A percentile compares a stretch with the other conserved stretches of the same genome.
phyloP scores from a whole-genome alignment of 75 land plant genomes.

The Picea glauca region DNA sequence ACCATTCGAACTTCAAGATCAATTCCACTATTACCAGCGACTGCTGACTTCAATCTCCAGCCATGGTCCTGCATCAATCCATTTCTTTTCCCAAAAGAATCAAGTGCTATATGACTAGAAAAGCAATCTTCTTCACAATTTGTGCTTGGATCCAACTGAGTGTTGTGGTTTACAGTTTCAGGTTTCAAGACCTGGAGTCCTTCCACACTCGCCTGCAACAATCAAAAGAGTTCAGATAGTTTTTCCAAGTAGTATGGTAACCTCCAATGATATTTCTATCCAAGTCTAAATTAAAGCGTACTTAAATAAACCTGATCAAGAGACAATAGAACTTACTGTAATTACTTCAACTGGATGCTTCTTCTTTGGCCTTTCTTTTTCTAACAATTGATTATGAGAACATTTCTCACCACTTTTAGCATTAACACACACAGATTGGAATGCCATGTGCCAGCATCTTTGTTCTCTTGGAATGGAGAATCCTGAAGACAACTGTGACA shows the following conservation, averaged over 20 bases:
- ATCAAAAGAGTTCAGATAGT: background rate
- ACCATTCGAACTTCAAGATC: conserved; percentile 63
- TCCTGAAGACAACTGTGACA: conserved; percentile 4
- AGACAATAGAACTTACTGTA: conserved; percentile 29
- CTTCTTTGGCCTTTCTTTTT: conserved; percentile 9
- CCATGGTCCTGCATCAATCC: conserved; percentile 9
- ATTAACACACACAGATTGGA: conserved; percentile 58
- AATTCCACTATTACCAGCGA: conserved; percentile 48
- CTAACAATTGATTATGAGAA: conserved; percentile 14
- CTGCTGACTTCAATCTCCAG: conserved; percentile 20
- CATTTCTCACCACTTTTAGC: conserved; percentile 41
- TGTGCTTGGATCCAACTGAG: background rate
- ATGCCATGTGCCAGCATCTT: conserved; percentile 91
- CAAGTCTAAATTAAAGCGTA: background rate
- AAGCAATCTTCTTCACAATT: background rate
- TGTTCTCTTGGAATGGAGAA: conserved; percentile 54
- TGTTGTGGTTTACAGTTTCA: conserved; percentile 10
- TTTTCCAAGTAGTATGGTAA: background rate
- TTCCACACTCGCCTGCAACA: conserved; percentile 62
- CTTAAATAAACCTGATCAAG: background rate
- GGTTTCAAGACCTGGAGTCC: conserved; percentile 88
- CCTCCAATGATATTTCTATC: background rate
- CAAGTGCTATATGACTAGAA: background rate
- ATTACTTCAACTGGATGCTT: conserved; percentile 57
- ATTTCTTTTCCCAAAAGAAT: conserved; percentile 6